Conservation (phyloP, 495 filamentous ascomycete species). For the Hypomontagnella submonticulosa region DNA sequence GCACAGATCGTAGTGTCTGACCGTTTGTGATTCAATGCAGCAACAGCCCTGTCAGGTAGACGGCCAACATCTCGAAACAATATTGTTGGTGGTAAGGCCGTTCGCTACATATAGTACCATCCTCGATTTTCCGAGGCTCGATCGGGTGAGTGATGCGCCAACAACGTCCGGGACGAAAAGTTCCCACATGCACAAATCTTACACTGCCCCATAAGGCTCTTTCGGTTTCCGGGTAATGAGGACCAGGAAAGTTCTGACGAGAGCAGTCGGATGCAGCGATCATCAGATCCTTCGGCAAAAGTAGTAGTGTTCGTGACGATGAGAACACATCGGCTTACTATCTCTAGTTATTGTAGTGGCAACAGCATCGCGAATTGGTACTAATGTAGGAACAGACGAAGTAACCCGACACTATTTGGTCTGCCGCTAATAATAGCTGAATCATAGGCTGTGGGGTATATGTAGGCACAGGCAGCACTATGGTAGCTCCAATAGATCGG, state of each 20-base stretch:
- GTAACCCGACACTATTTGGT: conserved; percentile 4
- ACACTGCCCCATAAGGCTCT: conserved; percentile 1
- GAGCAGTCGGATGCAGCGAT: conserved; percentile 8
- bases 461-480: too few species aligned
- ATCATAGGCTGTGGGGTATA: conserved; percentile 30
- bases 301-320: neutral
- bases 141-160: conserved; percentile 5
- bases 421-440: conserved; percentile 23
- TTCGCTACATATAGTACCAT: neutral
- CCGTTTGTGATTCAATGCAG: conserved; percentile 7
- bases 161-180: neutral
- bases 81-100: neutral
- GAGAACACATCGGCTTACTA: neutral
- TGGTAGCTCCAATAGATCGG: conserved; percentile 14
- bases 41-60: neutral
- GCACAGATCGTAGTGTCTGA: conserved; percentile 8
- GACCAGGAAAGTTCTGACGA: conserved; percentile 9
- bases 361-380: conserved; percentile 3
- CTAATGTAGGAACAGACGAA: neutral
- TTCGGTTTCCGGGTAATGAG: neutral
- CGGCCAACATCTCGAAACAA: conserved; percentile 3
- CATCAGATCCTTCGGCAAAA: conserved; percentile 8
- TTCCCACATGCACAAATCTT: conserved; percentile 3
- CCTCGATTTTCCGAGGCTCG: conserved; percentile 9
- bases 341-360: conserved; percentile 3